These are phyloP conservation scores for Stipa capillata DNA, from an alignment of 176 grass and related monocot species.

Conservation along the genomic window DNA sequence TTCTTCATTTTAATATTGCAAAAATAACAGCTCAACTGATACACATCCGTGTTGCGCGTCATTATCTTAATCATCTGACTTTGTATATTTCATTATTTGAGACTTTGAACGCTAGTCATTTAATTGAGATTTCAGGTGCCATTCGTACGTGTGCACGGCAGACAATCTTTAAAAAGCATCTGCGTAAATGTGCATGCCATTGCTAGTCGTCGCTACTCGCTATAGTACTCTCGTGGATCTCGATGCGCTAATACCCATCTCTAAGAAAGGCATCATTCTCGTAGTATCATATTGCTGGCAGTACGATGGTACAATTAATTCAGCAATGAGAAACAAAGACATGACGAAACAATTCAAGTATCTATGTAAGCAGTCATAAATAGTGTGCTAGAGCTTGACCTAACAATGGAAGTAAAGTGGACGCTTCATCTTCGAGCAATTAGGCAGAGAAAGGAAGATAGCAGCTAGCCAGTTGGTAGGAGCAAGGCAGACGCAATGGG, in stretches of 20 bases:
- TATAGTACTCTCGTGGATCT: not conserved
- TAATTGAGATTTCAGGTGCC: constrained; percentile 5
- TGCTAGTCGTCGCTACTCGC: no score
- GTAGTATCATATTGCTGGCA: not conserved
- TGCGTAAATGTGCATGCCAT: not conserved
- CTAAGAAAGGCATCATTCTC: not conserved
- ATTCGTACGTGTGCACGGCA: not conserved
- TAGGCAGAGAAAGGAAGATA: not conserved
- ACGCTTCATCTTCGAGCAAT: not conserved
- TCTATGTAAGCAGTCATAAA: not conserved
- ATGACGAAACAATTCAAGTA: no score
- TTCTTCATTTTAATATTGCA: not conserved
- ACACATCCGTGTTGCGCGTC: not conserved
- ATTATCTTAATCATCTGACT: constrained; percentile 13
- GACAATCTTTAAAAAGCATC: not conserved
- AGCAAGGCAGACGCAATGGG: not conserved
- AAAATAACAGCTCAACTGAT: not conserved
- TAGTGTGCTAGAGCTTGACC: not conserved
- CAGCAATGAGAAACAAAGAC: not conserved
- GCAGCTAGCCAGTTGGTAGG: not conserved
- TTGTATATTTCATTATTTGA: not conserved
- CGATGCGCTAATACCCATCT: not conserved
- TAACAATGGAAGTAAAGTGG: not conserved
- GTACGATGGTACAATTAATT: not conserved
- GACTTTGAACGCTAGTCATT: not conserved